Conservation (phyloP, 1,284 basidiomycete genomes). For the Pterula multifida region DNA sequence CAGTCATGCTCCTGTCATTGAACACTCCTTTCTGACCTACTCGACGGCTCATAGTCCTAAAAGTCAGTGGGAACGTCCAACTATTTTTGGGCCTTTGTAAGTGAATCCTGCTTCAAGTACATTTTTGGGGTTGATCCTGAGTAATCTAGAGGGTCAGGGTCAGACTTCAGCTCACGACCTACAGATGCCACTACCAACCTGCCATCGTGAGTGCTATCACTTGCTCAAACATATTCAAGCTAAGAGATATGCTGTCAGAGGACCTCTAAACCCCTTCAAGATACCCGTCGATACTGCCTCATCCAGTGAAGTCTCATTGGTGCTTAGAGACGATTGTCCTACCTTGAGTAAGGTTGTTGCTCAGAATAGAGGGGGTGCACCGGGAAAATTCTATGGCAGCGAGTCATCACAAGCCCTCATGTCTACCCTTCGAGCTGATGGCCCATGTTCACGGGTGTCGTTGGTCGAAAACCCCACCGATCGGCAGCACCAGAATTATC, state of each 20-base stretch:
- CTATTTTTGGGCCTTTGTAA: slow-evolving; percentile 48
- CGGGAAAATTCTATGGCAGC: slow-evolving; percentile 42
- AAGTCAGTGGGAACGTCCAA: slow-evolving; percentile 22
- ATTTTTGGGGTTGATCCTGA: too few species aligned
- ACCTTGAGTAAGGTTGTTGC: slow-evolving; percentile 22
- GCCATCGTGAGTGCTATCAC: not conserved
- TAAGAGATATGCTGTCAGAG: too few species aligned
- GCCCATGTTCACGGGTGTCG: slow-evolving; percentile 32
- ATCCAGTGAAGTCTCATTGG: slow-evolving; percentile 26
- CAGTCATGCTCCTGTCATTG: too few species aligned
- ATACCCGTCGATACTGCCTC: slow-evolving; percentile 18
- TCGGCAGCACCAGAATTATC: slow-evolving; percentile 29
- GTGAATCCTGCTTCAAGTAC: slow-evolving; percentile 15
- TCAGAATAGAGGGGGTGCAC: slow-evolving; percentile 25
- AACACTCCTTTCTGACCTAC: not conserved
- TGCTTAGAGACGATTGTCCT: slow-evolving; percentile 20
- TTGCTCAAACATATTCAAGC: too few species aligned
- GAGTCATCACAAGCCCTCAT: slow-evolving; percentile 32
- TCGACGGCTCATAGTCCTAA: not conserved
- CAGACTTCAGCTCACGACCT: not conserved
- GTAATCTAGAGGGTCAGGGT: not conserved
- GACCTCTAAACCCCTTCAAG: slow-evolving; percentile 14
- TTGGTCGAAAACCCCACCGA: slow-evolving; percentile 24
- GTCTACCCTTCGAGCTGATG: slow-evolving; percentile 34
- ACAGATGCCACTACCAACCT: slow-evolving; percentile 12